Base-by-base conservation (phyloP, 177 flowering plant species). In the Vitis hybrid region DNA sequence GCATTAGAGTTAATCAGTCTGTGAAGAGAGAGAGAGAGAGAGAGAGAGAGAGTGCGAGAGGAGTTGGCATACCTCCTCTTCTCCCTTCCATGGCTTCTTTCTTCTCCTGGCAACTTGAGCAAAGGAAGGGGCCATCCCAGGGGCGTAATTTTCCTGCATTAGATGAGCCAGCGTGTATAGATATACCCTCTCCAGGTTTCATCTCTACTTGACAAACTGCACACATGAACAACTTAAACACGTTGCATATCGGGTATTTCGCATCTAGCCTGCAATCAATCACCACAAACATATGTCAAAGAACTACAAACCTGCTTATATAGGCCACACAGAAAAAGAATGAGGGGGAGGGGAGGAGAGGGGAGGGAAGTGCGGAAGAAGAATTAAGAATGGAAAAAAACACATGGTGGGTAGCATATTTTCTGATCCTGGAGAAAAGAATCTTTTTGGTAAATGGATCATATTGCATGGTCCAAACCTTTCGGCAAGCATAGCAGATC, bases 71-170 rank as follows among this genome's bases (percentile, higher is more conserved):
- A 72, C 91, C 89, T 82, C 91, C 83, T 19, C 92, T 86, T 79
- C 79, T 92, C 72, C 99, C 99, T 84, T 96, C 99, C 99, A 96
- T 96, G 74, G 98, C 97, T 70, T 94, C 98, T 83, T 86, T 96
- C 83, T 96, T 94, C 62, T 85, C 87, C 75, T 89, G 97, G 80
- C 99, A 96, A 77, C 89, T 85, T 64, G 59, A 48, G 70, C 99
- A 96, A 55, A 96, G 94, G 77, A 96, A 96, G 73, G 99, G 99
- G 63, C 99, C 99, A 79, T 94, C 95, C 99, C 99, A 96, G 2
- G 97, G 97, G 56, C 94, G 88, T 65, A 82, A 67, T 60, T 86
- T 96, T 52, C 83, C 83, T 7, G 79, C 68, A 71, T 76, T 78
- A 52, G 90, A 73, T 62, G 91, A 77, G 8, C 91, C 94, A 10